A percentile compares a stretch with the other conserved stretches of the same genome.
These are phyloP conservation scores for Priceomyces medius DNA, from an alignment of 805 yeast species.

Conservation along the genomic window DNA sequence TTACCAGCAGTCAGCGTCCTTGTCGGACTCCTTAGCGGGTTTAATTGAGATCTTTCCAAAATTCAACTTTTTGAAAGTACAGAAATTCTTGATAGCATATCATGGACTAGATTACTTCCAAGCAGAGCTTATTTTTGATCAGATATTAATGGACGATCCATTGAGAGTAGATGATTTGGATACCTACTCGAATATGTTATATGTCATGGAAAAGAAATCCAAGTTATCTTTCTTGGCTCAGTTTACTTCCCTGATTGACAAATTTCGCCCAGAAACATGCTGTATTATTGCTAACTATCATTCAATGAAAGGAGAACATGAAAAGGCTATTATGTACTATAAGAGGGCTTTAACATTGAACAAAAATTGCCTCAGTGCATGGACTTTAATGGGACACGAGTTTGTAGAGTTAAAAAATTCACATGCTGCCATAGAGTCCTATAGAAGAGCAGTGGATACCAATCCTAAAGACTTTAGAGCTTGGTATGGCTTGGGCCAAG, in stretches of 20 bases:
- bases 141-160: slow-evolving; percentile 72
- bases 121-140: slow-evolving; percentile 79
- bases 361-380: slow-evolving; percentile 79
- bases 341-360: slow-evolving; percentile 83
- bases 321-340: slow-evolving; percentile 89
- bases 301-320: slow-evolving; percentile 89
- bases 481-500: slow-evolving; percentile 98
- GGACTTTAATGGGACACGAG: slow-evolving; percentile 99
- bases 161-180: slow-evolving; percentile 88
- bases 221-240: slow-evolving; percentile 87
- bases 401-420: slow-evolving; percentile 94
- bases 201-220: slow-evolving; percentile 86
- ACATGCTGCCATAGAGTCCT: slow-evolving; percentile 96
- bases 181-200: slow-evolving; percentile 88
- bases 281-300: slow-evolving; percentile 93
- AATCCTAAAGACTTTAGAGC: slow-evolving; percentile 89
- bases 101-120: slow-evolving; percentile 81
- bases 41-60: slow-evolving; percentile 62
- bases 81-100: slow-evolving; percentile 77
- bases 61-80: slow-evolving; percentile 72
- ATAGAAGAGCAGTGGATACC: slow-evolving; percentile 88
- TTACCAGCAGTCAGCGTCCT: slow-evolving; percentile 59
- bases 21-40: slow-evolving; percentile 49
- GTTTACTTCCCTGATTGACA: slow-evolving; percentile 75
- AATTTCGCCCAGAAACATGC: slow-evolving; percentile 90